Base-by-base conservation (phyloP, 495 filamentous ascomycete genomes). In the Tuber microsphaerosporum region DNA sequence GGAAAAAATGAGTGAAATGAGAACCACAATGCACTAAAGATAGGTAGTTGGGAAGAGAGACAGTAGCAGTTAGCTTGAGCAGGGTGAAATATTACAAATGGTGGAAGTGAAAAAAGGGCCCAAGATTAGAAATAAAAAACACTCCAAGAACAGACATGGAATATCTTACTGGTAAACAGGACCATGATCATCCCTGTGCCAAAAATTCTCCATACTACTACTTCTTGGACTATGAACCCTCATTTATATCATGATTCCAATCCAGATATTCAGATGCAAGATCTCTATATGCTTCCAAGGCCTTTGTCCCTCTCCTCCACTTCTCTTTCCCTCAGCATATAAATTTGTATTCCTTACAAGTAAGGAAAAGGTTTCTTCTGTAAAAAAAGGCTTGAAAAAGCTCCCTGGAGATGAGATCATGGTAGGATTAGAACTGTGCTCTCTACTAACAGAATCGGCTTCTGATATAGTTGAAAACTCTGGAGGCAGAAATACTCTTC, bases 241-340 rank as follows among this genome's bases (percentile, higher is more conserved):
- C 34, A 76, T 76, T 70, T 73, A 74, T 9, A 74, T 61, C 2
- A 76, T 16, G 4, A 76, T 42, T 2, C 19, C 44, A 44, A 76
- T 51, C 56, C 42, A 76, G 7, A 70, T 41, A 43, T 72, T 76
- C 0, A 76, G 61, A 14, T 61, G 37, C 10, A 31, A 39, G 16
- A n/a, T 41, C 17, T 37, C 41, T n/a, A 44, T 75, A 9, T 16
- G 0, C 5, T 37, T 10, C 71, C 19, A 76, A 2, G 56, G 51
- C 26, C 68, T 44, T n/a, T 37, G 22, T 26, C 22, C 31, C 37
- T 20, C 2, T 22, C 69, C 51, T 19, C 37, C 10, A 10, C 7
- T 20, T n/a, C 22, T 9, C 56, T 70, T 70, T 22, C 16, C 26
- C 7, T 44, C 1, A 17, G 75, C 75, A 43, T 73, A 76, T 20